Evolutionary conservation across 768 basidiomycete species (phyloP).

Genomic region (Agrocybe pediades): DNA sequence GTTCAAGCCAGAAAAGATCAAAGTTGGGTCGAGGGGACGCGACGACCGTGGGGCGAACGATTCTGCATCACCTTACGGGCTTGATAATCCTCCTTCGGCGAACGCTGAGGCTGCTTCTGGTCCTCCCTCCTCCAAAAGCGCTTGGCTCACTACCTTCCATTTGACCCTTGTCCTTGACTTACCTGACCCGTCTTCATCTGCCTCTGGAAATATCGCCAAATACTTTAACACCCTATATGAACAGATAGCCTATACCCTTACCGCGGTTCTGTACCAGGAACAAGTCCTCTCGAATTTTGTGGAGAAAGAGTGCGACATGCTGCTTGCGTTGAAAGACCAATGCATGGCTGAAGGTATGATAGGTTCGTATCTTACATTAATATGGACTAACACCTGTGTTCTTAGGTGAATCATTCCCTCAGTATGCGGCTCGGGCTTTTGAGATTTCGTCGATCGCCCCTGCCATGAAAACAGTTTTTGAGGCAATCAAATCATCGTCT

Average conservation of each 20-base stretch:
- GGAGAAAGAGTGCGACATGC: conserved; percentile 72
- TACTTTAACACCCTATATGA: conserved; percentile 89
- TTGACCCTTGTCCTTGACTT: conserved; percentile 85
- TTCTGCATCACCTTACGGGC: conserved; percentile 31
- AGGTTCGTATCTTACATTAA: conserved; percentile 1
- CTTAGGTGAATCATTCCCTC: conserved; percentile 60
- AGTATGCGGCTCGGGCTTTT: conserved; percentile 60
- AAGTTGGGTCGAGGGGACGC: conserved; percentile 53
- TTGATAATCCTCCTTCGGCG: conserved; percentile 30
- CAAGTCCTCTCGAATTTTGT: conserved; percentile 89
- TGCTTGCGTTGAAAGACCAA: conserved; percentile 72
- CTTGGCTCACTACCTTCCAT: conserved; percentile 79
- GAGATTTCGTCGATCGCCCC: conserved; percentile 70
- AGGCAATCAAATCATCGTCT: conserved; percentile 72
- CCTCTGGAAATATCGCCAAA: conserved; percentile 72
- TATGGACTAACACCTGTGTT: conserved; percentile 9
- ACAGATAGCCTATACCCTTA: conserved; percentile 86
- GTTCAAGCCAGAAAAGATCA: conserved; percentile 65
- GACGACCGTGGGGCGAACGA: conserved; percentile 53
- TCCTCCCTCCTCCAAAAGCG: conserved; percentile 33
- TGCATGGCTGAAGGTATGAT: conserved; percentile 61
- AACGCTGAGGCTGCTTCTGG: conserved; percentile 33
- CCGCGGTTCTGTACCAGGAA: conserved; percentile 90
- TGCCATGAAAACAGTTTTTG: conserved; percentile 80
- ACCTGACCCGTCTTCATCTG: conserved; percentile 87